Percentiles rank a stretch among this genome's conserved stretches.
Conservation (phyloP, 352 stramenopile species). For the Pythium sp. region DNA sequence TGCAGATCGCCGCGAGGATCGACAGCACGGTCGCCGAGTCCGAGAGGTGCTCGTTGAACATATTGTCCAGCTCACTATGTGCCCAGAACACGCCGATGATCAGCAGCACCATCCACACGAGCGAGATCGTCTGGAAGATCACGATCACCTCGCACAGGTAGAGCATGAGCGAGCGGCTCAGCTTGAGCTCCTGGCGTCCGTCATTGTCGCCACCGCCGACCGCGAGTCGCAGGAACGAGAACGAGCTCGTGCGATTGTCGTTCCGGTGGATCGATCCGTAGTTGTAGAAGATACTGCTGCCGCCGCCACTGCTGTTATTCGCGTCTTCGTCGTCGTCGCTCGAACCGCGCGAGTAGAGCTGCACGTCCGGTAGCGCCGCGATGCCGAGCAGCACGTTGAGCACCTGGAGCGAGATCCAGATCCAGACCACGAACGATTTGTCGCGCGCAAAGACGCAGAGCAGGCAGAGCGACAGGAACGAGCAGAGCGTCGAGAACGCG, state of each 20-base stretch:
- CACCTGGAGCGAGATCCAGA: conserved; percentile 49
- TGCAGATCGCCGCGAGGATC: conserved; percentile 36
- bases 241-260: conserved; percentile 34
- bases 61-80: conserved; percentile 42
- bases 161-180: conserved; percentile 54
- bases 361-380: conserved; percentile 41
- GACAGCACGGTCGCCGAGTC: conserved; percentile 20
- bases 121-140: conserved; percentile 51
- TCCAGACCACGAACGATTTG: conserved; percentile 31
- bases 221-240: conserved; percentile 49
- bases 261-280: conserved; percentile 23
- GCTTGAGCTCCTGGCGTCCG: conserved; percentile 29
- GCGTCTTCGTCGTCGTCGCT: background rate
- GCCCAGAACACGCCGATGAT: conserved; percentile 42
- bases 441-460: conserved; percentile 31
- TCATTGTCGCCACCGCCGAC: conserved; percentile 36
- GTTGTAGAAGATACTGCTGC: conserved; percentile 15
- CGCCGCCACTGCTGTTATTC: conserved; percentile 7
- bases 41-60: conserved; percentile 30
- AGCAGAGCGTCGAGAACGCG: conserved; percentile 43
- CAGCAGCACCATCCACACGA: conserved; percentile 49
- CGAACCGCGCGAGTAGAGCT: conserved; percentile 32
- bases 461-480: conserved; percentile 39
- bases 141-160: conserved; percentile 66
- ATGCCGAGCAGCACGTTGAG: conserved; percentile 60